Base-by-base conservation (phyloP, 306 rosid species). In the Corylus avellana region DNA sequence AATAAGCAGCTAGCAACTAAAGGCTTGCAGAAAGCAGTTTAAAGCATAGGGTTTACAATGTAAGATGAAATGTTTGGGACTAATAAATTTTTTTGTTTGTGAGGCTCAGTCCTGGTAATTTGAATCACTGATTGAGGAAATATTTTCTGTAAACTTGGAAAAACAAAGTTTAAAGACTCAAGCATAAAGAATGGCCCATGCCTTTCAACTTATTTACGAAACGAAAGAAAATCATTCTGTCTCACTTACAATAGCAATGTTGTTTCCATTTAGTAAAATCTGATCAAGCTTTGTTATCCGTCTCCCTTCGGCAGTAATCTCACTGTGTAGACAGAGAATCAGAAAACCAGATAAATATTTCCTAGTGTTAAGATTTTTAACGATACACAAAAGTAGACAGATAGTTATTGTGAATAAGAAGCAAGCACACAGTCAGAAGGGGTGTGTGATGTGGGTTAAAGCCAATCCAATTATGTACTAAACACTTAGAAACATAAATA, bases 241-340 rank as follows among this genome's bases (percentile, higher is more conserved):
- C 64, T 58, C 22, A 90, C 98, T 95, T 88, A 95, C 99, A 88
- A 95, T 93, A n/a, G 99, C 98, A 89, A 93, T 95, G 86, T 95
- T 93, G 96, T 95, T 95, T 78, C 98, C 98, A 27, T 93, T 93
- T 62, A 95, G 96, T 80, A 95, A 86, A 82, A 95, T 95, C 89
- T 95, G 99, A 75, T 95, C 99, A 75, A 95, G 94, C 87, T 95
- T 95, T 72, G 99, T 95, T 84, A 95, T 93, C 83, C 98, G 87
- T 82, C 96, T 93, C 87, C 99, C 99, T 86, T 95, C 98, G 27
- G 97, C 83, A 58, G 99, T 95, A 78, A 93, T 93, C 84, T 95
- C 98, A 81, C 99, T 92, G 89, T 63, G 25, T 71, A 78, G 37
- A 80, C 20, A 62, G 11, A 62, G 11, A 77, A 49, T 54, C 62